A percentile compares a stretch with the other conserved stretches of the same genome.
Conservation (phyloP, 371 early-diverging fungal species). For the Syncephalastrum sp. region DNA sequence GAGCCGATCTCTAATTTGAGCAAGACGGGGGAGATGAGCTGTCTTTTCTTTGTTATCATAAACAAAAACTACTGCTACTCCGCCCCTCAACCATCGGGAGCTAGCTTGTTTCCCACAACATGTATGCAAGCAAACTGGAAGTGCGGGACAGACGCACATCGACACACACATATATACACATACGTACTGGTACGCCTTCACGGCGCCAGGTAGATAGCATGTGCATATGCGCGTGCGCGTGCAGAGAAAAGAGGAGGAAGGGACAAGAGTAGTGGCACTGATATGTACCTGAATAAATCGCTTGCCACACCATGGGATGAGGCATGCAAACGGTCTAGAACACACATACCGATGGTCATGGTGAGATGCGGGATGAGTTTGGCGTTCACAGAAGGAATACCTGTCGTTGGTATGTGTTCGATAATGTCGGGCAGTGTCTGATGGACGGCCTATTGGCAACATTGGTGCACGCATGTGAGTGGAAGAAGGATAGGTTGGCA, state of each 20-base stretch:
- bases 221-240: background rate
- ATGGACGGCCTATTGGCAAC: slow-evolving; percentile 51
- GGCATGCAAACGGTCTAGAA: slow-evolving; percentile 63
- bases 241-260: background rate
- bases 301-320: slow-evolving; percentile 65
- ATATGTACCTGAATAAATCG: slow-evolving; percentile 65
- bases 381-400: slow-evolving; percentile 18
- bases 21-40: background rate
- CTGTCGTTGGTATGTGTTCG: slow-evolving; percentile 80
- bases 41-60: slow-evolving; percentile 9
- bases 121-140: slow-evolving; percentile 4
- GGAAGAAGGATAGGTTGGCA: background rate
- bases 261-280: background rate
- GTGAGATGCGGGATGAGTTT: slow-evolving; percentile 1
- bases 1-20: slow-evolving; percentile 64
- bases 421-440: slow-evolving; percentile 73
- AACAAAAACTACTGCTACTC: slow-evolving; percentile 5
- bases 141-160: background rate
- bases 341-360: slow-evolving; percentile 16
- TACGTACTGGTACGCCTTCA: background rate
- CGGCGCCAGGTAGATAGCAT: background rate
- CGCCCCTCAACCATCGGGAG: background rate
- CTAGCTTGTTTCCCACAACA: too few relatives aligned
- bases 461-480: slow-evolving; percentile 1
- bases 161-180: background rate